Percentiles rank a stretch among this genome's conserved stretches.
These are phyloP conservation scores for Lentinus tigrinus DNA, from an alignment of 768 basidiomycete genomes.

Conservation along the genomic window DNA sequence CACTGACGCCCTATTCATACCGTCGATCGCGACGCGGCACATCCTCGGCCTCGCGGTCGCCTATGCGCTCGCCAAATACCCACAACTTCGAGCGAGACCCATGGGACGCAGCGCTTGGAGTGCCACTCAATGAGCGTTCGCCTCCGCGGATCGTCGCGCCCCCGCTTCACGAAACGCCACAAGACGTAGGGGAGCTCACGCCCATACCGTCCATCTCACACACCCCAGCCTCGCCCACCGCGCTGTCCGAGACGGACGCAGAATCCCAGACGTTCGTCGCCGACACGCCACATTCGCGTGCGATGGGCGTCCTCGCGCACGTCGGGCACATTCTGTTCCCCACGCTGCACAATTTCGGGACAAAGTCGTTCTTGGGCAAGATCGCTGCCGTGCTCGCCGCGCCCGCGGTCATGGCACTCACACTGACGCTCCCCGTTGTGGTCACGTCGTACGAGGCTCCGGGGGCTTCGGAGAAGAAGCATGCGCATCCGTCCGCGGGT, in stretches of 20 bases:
- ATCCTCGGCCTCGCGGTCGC: constrained; percentile 38
- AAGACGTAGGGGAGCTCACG: constrained; percentile 2
- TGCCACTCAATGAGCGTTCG: constrained; percentile 54
- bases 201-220: constrained; percentile 51
- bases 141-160: constrained; percentile 32
- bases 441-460: constrained; percentile 51
- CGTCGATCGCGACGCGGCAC: not conserved
- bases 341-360: constrained; percentile 69
- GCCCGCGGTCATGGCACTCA: constrained; percentile 83
- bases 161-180: constrained; percentile 17
- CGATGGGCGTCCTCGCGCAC: constrained; percentile 34
- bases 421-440: constrained; percentile 89
- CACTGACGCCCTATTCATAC: constrained; percentile 56
- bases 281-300: constrained; percentile 39
- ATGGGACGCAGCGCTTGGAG: constrained; percentile 51
- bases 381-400: constrained; percentile 78
- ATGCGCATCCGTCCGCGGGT: not conserved
- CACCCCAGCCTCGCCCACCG: constrained; percentile 48
- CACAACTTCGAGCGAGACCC: constrained; percentile 36
- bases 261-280: constrained; percentile 42
- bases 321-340: constrained; percentile 77
- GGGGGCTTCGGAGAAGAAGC: constrained; percentile 40
- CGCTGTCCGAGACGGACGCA: constrained; percentile 38
- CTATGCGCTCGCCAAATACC: constrained; percentile 15
- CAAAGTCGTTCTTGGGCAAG: constrained; percentile 69